A percentile compares a stretch with the other conserved stretches of the same genome.
phyloP scores from a whole-genome alignment of 768 basidiomycete genomes.

The Suillus luteus region DNA sequence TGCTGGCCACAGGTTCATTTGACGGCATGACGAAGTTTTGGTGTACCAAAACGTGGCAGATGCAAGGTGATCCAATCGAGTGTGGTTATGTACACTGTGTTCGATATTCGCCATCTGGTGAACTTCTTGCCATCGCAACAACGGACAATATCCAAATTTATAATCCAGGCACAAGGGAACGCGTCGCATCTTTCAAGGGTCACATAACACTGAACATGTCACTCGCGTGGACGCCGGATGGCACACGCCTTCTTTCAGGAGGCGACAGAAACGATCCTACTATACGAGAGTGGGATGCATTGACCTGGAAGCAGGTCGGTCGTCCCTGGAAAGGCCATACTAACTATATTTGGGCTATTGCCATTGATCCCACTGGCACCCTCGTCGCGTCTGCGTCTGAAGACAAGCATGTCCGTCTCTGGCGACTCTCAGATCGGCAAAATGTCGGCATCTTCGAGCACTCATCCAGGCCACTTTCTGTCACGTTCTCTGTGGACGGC shows the following conservation, averaged over 20 bases:
- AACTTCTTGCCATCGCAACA: too few species aligned
- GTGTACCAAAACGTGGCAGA: too few species aligned
- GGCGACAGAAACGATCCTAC: too few species aligned
- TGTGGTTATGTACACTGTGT: too few species aligned
- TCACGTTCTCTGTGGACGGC: not conserved
- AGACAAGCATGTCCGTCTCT: not conserved
- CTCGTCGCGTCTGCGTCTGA: not conserved
- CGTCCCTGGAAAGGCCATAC: not conserved
- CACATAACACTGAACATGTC: too few species aligned
- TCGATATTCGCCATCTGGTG: too few species aligned
- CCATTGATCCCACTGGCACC: not conserved
- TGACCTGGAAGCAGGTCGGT: not conserved
- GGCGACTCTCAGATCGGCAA: not conserved
- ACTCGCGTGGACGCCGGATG: too few species aligned
- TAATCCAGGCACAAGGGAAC: not conserved
- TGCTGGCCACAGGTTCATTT: too few species aligned
- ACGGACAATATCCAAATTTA: not conserved
- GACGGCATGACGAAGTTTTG: too few species aligned
- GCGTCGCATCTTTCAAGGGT: not conserved
- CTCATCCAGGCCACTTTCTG: not conserved
- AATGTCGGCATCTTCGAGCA: not conserved
- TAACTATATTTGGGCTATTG: accelerated
- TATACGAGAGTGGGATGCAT: not conserved
- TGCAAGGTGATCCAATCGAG: too few species aligned
- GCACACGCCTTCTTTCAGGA: too few species aligned